Base-by-base conservation (phyloP, 192 early-diverging fungal species). In the Mortierella claussenii region DNA sequence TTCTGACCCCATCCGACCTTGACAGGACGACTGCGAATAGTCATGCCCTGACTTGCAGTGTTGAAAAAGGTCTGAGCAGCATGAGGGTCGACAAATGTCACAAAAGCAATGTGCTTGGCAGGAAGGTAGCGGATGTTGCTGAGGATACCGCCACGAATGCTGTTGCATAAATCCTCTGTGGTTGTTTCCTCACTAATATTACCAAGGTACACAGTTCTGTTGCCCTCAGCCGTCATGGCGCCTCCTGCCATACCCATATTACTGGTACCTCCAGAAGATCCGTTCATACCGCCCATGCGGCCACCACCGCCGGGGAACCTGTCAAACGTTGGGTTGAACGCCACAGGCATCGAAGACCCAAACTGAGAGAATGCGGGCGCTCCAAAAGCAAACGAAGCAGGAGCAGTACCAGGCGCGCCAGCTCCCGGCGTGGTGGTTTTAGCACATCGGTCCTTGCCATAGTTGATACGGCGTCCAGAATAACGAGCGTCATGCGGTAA, bases 1-100 rank as follows among this genome's bases (percentile, higher is more conserved):
- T 90, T 82, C 65, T 94, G 92, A 24, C 94, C 94, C 94, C 93
- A 96, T 3, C 90, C 91, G 52, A 95, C 73, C 71, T 93, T 93
- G 33, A 95, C 75, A 3, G 91, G 84, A 57, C 93, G 91, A 61
- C 83, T 87, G 37, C 92, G 91, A 58, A 95, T 82, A 1, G 91
- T 71, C 30, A 95, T 63, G 0, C 93, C 91, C 43, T 91, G 83
- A 27, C 79, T 73, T 26, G 54, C 87, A 33, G 86, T 82, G 56
- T 87, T 81, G 65, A 83, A 88, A 60, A 96, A 92, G 42, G 69
- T 80, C 44, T 67, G 68, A 7, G 95, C 95, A 0, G 88, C 69
- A 18, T 55, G 61, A 7, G 93, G 90, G 56, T 94, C 92, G 13
- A 95, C 81, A 84, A 96, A 96, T 0, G 92, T 91, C 42, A 93